Evolutionary conservation across 495 filamentous ascomycete genomes (phyloP).

Genomic region (Patellaria atrata): DNA sequence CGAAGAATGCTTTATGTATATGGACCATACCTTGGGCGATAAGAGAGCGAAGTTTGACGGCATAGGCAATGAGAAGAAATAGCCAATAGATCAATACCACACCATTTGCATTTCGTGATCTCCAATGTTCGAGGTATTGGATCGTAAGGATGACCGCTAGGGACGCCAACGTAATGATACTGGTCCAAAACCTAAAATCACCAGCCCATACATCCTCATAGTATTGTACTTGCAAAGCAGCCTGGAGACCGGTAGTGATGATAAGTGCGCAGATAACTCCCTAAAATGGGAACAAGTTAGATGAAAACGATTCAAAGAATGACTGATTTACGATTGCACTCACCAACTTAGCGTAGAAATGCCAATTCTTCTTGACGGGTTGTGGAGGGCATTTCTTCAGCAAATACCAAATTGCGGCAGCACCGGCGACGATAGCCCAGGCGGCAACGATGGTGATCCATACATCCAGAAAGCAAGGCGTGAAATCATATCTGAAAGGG

Average conservation of each 20-base stretch:
- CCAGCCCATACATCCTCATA: conserved; percentile 54
- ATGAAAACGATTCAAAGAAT: too few relatives aligned
- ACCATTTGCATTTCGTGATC: conserved; percentile 79
- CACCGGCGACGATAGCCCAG: conserved; percentile 62
- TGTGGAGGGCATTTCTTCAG: conserved; percentile 48
- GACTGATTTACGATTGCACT: conserved; percentile 19
- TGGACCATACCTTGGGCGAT: conserved; percentile 59
- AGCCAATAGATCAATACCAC: conserved; percentile 96
- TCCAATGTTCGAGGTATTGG: conserved; percentile 84
- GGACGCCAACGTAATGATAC: conserved; percentile 61
- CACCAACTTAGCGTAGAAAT: conserved; percentile 87
- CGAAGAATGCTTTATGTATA: conserved; percentile 57
- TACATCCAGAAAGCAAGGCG: conserved; percentile 88
- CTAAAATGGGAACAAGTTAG: too few relatives aligned
- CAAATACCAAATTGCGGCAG: conserved; percentile 61
- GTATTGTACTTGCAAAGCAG: conserved; percentile 59
- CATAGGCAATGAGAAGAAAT: conserved; percentile 65
- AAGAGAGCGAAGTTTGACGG: conserved; percentile 78
- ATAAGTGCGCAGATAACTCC: conserved; percentile 52
- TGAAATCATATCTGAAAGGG: conserved; percentile 73
- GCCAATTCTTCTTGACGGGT: conserved; percentile 73
- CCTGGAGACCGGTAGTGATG: conserved; percentile 53
- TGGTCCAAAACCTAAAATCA: conserved; percentile 87
- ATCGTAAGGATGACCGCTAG: conserved; percentile 67
- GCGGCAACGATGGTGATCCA: conserved; percentile 62